Conservation (phyloP, 1,139 yeast species). For the Pichia sp. region DNA sequence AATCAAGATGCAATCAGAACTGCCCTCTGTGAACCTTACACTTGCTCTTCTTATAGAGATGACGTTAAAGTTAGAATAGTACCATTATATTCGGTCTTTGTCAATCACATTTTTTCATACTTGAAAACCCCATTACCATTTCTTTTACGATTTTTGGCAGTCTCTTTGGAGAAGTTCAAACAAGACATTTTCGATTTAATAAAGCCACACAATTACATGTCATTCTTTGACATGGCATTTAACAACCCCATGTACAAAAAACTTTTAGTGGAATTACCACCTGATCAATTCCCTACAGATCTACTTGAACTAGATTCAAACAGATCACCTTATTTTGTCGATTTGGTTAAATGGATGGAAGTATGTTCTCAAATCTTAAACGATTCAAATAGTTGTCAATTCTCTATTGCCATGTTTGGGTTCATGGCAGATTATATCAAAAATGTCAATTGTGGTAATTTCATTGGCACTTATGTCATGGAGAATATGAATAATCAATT, state of each 20-base stretch:
- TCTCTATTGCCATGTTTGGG: constrained; percentile 35
- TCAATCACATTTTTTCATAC: constrained; percentile 43
- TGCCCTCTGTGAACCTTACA: constrained; percentile 26
- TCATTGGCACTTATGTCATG: constrained; percentile 27
- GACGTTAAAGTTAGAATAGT: constrained; percentile 30
- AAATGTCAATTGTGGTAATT: constrained; percentile 19
- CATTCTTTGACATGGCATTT: constrained; percentile 48
- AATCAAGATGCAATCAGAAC: constrained; percentile 35
- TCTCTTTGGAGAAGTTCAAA: constrained; percentile 35
- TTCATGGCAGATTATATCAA: constrained; percentile 29
- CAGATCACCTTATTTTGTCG: constrained; percentile 21
- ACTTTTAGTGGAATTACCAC: constrained; percentile 16
- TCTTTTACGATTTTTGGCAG: constrained; percentile 40
- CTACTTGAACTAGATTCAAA: constrained; percentile 13
- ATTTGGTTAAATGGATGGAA: constrained; percentile 38
- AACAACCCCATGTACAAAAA: constrained; percentile 34
- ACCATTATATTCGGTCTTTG: constrained; percentile 40
- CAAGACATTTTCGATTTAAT: constrained; percentile 44
- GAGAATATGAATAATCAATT: constrained; percentile 24
- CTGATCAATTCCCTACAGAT: constrained; percentile 2
- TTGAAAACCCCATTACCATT: constrained; percentile 49
- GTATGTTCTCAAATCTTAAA: constrained; percentile 32
- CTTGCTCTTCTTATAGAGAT: constrained; percentile 14
- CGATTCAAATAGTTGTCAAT: constrained; percentile 35
- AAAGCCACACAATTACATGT: constrained; percentile 44